Base-by-base conservation (phyloP, 306 rosid genomes). In the Medicago lupulina region DNA sequence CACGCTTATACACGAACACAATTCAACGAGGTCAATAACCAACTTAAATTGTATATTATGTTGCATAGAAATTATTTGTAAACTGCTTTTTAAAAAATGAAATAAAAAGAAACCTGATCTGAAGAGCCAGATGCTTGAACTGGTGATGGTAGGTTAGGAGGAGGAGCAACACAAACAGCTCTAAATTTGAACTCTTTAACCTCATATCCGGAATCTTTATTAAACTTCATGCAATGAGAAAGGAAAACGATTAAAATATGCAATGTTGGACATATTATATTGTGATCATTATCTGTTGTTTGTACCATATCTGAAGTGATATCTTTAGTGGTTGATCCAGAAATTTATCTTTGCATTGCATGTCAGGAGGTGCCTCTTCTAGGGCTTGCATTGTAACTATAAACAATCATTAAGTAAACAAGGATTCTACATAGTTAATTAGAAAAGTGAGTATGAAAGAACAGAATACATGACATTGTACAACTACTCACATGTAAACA, bases 281-380 rank as follows among this genome's bases (percentile, higher is more conserved):
- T n/a, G n/a, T n/a, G n/a, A n/a, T n/a, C n/a, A n/a, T n/a, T n/a
- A n/a, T n/a, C n/a, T n/a, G 44, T 46, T 53, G 36, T 53, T 70
- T 19, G 54, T 63, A 92, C 97, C 92, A 92, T 88, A 69, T 90
- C 91, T 1, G 91, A 75, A 25, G 92, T 81, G 60, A 88, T 80
- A 75, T 87, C 91, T 75, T 90, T 90, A 0, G 82, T 8, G 11
- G 87, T 79, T 15, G 92, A 83, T 47, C 89, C 94, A 11, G 86
- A 85, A 92, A 92, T 85, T 88, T 90, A 84, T 92, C 98, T 83
- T 79, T 87, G 85, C 94, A 92, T 79, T 90, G 96, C 96, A 90
- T 82, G 71, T 92, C 91, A 36, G 75, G 59, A 12, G 96, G 94
- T 62, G 79, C 77, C 68, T 92, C 98, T 2, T 53, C 8, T 53